These are phyloP conservation scores for Chrysosphaeria jannelii DNA, from an alignment of 2,329 filamentous ascomycete species.

Conservation along the genomic window DNA sequence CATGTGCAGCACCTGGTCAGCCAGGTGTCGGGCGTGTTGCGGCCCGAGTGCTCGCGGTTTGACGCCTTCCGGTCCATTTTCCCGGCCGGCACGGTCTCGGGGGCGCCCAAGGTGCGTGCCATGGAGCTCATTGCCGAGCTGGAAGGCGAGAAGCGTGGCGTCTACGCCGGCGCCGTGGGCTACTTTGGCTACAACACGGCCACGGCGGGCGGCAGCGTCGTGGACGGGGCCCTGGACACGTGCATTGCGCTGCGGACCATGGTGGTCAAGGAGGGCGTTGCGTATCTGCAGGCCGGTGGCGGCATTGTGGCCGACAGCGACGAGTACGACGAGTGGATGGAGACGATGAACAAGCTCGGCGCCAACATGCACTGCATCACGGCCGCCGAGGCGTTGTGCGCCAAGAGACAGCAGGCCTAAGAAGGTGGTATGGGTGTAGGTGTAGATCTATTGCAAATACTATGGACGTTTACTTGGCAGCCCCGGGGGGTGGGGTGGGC, in stretches of 20 bases:
- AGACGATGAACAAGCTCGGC: conserved; percentile 84
- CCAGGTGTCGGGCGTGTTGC: conserved; percentile 74
- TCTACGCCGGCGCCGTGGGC: conserved; percentile 86
- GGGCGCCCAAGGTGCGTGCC: conserved; percentile 79
- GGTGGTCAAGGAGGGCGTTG: conserved; percentile 71
- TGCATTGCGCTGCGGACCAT: conserved; percentile 64
- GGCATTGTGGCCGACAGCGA: conserved; percentile 91
- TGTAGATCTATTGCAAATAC: too few species aligned
- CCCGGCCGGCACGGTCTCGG: conserved; percentile 82
- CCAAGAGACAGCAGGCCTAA: conserved; percentile 7
- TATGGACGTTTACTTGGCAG: too few species aligned
- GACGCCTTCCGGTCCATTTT: conserved; percentile 93
- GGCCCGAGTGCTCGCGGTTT: conserved; percentile 61
- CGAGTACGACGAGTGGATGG: conserved; percentile 68
- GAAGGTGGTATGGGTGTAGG: neutral
- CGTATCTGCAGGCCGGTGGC: conserved; percentile 70
- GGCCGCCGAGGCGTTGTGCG: conserved; percentile 42
- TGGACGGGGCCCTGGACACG: conserved; percentile 77
- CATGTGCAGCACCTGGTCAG: conserved; percentile 95
- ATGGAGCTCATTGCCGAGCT: conserved; percentile 95
- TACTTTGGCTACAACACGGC: conserved; percentile 78
- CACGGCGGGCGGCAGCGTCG: conserved; percentile 20
- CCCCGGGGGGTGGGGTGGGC: conserved; percentile 11
- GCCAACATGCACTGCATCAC: conserved; percentile 75
- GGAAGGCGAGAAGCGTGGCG: conserved; percentile 74